A percentile compares a stretch with the other conserved stretches of the same genome.
phyloP scores from a whole-genome alignment of 1,284 basidiomycete species.

The Leccinum pachyderme region DNA sequence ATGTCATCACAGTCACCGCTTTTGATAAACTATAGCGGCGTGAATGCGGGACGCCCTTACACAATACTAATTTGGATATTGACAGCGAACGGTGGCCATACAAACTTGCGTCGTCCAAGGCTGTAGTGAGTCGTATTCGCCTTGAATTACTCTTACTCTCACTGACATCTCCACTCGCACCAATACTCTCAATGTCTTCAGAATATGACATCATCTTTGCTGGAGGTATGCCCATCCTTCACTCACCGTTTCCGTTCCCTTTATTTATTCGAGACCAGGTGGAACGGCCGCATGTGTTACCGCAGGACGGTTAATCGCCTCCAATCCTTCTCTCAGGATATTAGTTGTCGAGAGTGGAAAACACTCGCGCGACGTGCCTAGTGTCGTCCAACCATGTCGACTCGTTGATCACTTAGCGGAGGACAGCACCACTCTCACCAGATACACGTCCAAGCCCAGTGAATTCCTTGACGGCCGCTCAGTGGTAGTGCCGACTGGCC shows the following conservation, averaged over 20 bases:
- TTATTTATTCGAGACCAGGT: slow-evolving; percentile 7
- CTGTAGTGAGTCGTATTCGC: not conserved
- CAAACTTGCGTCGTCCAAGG: not conserved
- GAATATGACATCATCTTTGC: slow-evolving; percentile 49
- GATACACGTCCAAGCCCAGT: slow-evolving; percentile 3
- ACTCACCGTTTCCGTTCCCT: too few species aligned
- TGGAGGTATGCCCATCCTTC: slow-evolving; percentile 38
- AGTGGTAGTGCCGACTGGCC: slow-evolving; percentile 1
- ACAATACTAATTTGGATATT: not conserved
- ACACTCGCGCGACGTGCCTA: slow-evolving; percentile 4
- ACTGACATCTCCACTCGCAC: not conserved
- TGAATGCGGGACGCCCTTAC: not conserved
- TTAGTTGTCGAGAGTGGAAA: not conserved
- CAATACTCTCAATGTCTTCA: not conserved
- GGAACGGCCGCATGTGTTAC: slow-evolving; percentile 23
- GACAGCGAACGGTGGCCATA: not conserved
- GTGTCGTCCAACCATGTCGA: slow-evolving; percentile 5
- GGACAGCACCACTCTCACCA: slow-evolving; percentile 1
- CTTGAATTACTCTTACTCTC: not conserved
- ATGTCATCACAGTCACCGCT: not conserved
- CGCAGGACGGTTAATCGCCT: slow-evolving; percentile 16
- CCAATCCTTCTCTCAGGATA: slow-evolving; percentile 21
- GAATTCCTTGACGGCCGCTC: slow-evolving; percentile 4
- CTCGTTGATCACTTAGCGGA: not conserved
- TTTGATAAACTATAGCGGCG: not conserved